Base-by-base conservation (phyloP, 371 early-diverging fungal species). In the Mucor lusitanicus region DNA sequence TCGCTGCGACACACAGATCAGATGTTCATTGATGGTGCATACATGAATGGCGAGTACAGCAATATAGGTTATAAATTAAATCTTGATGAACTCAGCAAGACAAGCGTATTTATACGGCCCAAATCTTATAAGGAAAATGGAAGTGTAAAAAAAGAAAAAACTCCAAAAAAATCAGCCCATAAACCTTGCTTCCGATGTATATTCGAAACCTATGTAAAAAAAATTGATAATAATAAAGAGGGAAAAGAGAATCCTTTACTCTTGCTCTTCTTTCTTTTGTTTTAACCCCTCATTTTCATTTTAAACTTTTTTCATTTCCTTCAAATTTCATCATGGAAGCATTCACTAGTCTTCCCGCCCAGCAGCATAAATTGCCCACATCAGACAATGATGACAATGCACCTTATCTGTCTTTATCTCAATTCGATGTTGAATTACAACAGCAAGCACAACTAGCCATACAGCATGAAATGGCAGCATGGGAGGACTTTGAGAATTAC, bases 401-500 rank as follows among this genome's bases (percentile, higher is more conserved):
- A 39, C 44, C 65, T 28, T 75, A 64, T 15, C 21, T 72, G 5
- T 67, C 72, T 1, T 59, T 82, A 25, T 72, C 82, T 6, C 76
- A 79, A 19, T 77, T 82, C 30, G 82, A 79, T 32, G 53, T 72
- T 1, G 72, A 77, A 46, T 57, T 82, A 32, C 82, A 82, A 30
- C 77, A 79, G 59, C 82, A 82, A 61, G 82, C 82, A 11, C 79
- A 78, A 59, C 63, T 72, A 25, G 69, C 75, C 12, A 58, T 81
- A 53, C 69, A 77, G 48, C 79, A 73, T 58, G 69, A 72, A 46
- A 61, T 72, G 19, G 69, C 62, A 35, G 67, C 60, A 32, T 78
- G 79, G 79, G 70, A 79, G 53, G 76, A 77, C 12, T 72, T 79
- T 61, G 81, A 78, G 33, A 73, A 73, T 30, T 82, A 77, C 28